Percentiles rank a stretch among this genome's conserved stretches.
Evolutionary conservation across 495 filamentous ascomycete species (phyloP).

Genomic region (Podospora bellae-mahoneyi): DNA sequence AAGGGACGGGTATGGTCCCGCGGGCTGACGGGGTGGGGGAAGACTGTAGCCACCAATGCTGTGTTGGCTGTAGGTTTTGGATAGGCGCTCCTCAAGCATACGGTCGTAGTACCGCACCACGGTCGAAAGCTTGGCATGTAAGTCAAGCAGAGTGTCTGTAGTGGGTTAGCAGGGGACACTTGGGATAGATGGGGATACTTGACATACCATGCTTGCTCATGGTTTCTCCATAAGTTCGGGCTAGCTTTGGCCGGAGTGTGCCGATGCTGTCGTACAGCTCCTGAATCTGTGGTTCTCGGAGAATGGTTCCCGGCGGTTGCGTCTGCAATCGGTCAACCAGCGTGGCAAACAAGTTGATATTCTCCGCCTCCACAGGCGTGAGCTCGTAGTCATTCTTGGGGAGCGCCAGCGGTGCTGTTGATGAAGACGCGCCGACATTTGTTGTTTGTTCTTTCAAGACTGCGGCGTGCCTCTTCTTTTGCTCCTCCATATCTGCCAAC

Average conservation of each 20-base stretch:
- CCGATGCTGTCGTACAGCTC: constrained; percentile 98
- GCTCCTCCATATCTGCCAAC: constrained; percentile 96
- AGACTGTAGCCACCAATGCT: constrained; percentile 54
- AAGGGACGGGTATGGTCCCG: constrained; percentile 66
- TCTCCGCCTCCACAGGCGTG: constrained; percentile 89
- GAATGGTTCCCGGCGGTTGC: constrained; percentile 89
- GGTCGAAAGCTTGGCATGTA: constrained; percentile 92
- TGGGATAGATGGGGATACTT: not conserved
- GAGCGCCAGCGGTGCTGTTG: constrained; percentile 47
- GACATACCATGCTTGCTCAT: constrained; percentile 97
- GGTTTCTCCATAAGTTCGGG: constrained; percentile 94
- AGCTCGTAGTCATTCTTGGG: constrained; percentile 93
- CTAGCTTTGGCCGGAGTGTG: constrained; percentile 84
- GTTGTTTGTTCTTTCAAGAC: constrained; percentile 70
- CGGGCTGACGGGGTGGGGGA: constrained; percentile 50
- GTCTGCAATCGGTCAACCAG: constrained; percentile 92
- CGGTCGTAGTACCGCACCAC: constrained; percentile 98
- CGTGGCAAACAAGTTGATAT: constrained; percentile 94
- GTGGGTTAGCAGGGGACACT: constrained; percentile 25
- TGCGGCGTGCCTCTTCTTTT: constrained; percentile 85
- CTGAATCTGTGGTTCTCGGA: constrained; percentile 95
- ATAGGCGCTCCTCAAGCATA: constrained; percentile 94
- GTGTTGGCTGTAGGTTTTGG: constrained; percentile 86
- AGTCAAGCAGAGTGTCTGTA: constrained; percentile 76
- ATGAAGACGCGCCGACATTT: constrained; percentile 34